A percentile compares a stretch with the other conserved stretches of the same genome.
These are phyloP conservation scores for Solanum paucissectum DNA, from an alignment of 257 asterid species.

Conservation along the genomic window DNA sequence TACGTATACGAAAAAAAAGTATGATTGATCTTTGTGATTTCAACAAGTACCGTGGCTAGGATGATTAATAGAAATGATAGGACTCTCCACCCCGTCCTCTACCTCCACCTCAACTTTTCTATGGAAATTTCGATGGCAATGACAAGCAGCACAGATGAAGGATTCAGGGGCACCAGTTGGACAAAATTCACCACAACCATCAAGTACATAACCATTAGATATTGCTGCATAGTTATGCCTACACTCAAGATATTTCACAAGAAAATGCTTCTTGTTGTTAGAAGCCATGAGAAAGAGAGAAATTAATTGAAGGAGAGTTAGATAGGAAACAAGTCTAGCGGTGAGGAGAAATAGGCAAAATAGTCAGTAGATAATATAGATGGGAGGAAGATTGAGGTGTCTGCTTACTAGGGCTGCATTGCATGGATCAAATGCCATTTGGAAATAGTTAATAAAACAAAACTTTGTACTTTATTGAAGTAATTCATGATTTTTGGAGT, in stretches of 20 bases:
- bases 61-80: not conserved
- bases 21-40: not conserved
- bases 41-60: not conserved
- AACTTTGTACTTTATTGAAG: not conserved
- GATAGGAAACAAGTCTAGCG: no score
- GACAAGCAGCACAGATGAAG: not conserved
- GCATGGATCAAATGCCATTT: not conserved
- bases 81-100: not conserved
- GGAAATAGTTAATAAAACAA: not conserved
- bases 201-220: not conserved
- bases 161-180: not conserved
- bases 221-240: not conserved
- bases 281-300: not conserved
- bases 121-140: not conserved
- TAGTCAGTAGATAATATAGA: not conserved
- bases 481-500: no score
- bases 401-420: not conserved
- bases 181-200: slow-evolving; percentile 3
- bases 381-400: not conserved
- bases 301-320: no score
- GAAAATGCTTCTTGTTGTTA: not conserved
- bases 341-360: not conserved
- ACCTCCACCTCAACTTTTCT: not conserved
- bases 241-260: not conserved
- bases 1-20: not conserved